Evolutionary conservation across 495 filamentous ascomycete genomes (phyloP).

Genomic region (Daldinia decipiens): DNA sequence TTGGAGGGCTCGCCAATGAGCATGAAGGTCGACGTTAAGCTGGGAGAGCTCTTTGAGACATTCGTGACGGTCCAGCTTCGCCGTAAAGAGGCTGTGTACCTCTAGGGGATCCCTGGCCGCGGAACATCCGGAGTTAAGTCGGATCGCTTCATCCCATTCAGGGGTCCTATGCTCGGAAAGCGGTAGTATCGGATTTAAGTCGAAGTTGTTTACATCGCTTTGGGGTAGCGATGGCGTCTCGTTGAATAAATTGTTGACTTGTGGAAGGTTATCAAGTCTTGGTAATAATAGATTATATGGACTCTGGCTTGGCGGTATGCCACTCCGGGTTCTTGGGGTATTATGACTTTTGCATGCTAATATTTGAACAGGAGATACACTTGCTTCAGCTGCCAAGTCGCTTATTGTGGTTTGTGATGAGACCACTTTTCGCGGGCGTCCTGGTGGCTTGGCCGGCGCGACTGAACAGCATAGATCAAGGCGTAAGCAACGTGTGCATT

Average conservation of each 20-base stretch:
- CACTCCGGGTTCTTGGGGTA: not conserved
- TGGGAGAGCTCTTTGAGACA: conserved; percentile 36
- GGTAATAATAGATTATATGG: not conserved
- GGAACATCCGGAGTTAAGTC: not conserved
- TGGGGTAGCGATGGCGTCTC: not conserved
- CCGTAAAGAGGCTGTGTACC: conserved; percentile 34
- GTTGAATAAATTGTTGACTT: not conserved
- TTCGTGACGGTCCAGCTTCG: conserved; percentile 28
- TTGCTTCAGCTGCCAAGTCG: not conserved
- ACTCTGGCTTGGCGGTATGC: not conserved
- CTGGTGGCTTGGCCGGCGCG: conserved; percentile 36
- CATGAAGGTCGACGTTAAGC: conserved; percentile 34
- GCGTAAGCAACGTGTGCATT: conserved; percentile 38
- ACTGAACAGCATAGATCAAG: conserved; percentile 33
- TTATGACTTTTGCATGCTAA: not conserved
- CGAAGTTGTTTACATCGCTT: not conserved
- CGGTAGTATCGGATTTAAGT: not conserved
- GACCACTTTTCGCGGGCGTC: conserved; percentile 29
- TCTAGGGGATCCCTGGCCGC: conserved; percentile 28
- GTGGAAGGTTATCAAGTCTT: not conserved
- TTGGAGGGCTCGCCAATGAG: conserved; percentile 5
- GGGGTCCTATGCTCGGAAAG: conserved; percentile 8
- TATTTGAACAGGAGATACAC: not conserved
- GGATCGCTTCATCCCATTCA: conserved; percentile 20
- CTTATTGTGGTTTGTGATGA: not conserved